Evolutionary conservation across 2,329 filamentous ascomycete genomes (phyloP).

Genomic region (Penicillium sp.): DNA sequence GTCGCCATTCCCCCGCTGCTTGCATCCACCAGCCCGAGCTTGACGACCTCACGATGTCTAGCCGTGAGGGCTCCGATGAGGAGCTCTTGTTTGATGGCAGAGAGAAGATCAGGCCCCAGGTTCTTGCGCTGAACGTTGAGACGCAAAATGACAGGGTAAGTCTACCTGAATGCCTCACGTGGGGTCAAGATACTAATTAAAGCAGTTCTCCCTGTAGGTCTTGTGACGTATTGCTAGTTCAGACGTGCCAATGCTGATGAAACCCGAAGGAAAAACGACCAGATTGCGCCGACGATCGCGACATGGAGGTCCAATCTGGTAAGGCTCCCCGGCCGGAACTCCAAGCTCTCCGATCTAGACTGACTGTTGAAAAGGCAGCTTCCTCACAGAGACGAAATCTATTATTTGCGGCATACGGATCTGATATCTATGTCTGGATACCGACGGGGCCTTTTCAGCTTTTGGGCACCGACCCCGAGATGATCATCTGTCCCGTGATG

Average conservation of each 20-base stretch:
- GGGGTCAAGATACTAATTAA: slow-evolving; percentile 15
- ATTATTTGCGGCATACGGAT: slow-evolving; percentile 45
- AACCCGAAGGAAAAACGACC: slow-evolving; percentile 8
- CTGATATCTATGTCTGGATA: slow-evolving; percentile 47
- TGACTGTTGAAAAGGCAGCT: slow-evolving; percentile 34
- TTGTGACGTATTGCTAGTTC: neutral
- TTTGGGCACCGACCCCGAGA: slow-evolving; percentile 38
- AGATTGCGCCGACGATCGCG: slow-evolving; percentile 31
- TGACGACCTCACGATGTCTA: slow-evolving; percentile 21
- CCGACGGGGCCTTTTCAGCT: slow-evolving; percentile 43
- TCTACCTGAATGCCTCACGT: slow-evolving; percentile 11
- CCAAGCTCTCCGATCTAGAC: neutral
- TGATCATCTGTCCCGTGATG: slow-evolving; percentile 45
- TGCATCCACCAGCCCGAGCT: slow-evolving; percentile 7
- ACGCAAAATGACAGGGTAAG: slow-evolving; percentile 36
- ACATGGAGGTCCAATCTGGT: slow-evolving; percentile 49
- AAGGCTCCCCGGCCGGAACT: slow-evolving; percentile 6
- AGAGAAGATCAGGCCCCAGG: slow-evolving; percentile 20
- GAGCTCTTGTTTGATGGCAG: neutral
- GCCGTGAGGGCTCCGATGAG: neutral
- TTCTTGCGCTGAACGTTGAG: slow-evolving; percentile 34
- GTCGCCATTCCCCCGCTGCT: neutral
- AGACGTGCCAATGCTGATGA: slow-evolving; percentile 6
- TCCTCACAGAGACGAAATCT: slow-evolving; percentile 50
- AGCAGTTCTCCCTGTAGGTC: slow-evolving; percentile 29